A percentile compares a stretch with the other conserved stretches of the same genome.
Conservation (phyloP, 768 basidiomycete genomes). For the Myochromella boudieri region DNA sequence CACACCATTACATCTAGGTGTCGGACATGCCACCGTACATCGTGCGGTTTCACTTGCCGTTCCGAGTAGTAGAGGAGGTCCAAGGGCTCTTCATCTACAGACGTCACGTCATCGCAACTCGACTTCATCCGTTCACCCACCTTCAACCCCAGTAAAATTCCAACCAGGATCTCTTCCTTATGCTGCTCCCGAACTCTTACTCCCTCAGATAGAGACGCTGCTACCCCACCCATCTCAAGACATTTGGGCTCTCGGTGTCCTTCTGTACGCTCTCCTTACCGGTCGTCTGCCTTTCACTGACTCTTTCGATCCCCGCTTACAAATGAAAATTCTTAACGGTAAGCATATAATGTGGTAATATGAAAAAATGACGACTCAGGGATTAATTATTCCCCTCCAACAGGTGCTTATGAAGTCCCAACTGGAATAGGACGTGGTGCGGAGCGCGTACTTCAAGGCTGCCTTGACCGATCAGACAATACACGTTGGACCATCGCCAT, state of each 20-base stretch:
- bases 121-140: constrained; percentile 30
- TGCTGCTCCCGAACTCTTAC: constrained; percentile 84
- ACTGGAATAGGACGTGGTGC: constrained; percentile 57
- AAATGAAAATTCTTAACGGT: constrained; percentile 90
- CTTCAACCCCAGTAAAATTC: constrained; percentile 30
- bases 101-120: constrained; percentile 50
- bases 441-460: constrained; percentile 74
- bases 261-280: constrained; percentile 82
- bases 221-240: constrained; percentile 77
- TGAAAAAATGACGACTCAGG: neutral
- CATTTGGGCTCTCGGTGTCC: constrained; percentile 93
- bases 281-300: constrained; percentile 88
- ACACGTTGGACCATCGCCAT: constrained; percentile 79
- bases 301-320: constrained; percentile 86
- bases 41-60: constrained; percentile 40
- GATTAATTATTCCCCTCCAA: neutral
- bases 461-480: constrained; percentile 62
- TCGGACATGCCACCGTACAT: constrained; percentile 27
- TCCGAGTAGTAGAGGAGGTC: constrained; percentile 36
- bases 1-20: constrained; percentile 11
- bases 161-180: constrained; percentile 90
- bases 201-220: constrained; percentile 46
- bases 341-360: constrained; percentile 20
- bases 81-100: constrained; percentile 24
- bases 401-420: constrained; percentile 67